Conservation (phyloP, 306 rosid genomes). For the Prunus kanzakura region DNA sequence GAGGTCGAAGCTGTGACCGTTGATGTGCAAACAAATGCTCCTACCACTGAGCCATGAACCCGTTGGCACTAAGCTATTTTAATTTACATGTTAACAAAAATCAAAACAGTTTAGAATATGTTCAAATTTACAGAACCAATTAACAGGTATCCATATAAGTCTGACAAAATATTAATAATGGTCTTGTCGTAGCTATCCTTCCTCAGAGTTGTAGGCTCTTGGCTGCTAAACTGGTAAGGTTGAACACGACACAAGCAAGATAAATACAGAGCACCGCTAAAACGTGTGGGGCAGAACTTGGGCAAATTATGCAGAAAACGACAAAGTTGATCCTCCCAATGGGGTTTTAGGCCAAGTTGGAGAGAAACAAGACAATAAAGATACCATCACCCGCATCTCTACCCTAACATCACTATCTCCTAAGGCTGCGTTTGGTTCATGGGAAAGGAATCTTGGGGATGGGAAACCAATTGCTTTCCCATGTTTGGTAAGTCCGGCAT, state of each 20-base stretch:
- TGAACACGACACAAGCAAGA: constrained; percentile 5
- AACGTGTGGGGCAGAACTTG: neutral
- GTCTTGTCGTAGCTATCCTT: neutral
- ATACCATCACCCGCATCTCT: constrained; percentile 2
- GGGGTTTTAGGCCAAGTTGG: constrained; percentile 3
- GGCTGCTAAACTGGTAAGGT: neutral
- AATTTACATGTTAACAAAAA: neutral
- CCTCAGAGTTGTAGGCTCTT: neutral
- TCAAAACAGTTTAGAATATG: neutral
- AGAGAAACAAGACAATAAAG: constrained; percentile 2
- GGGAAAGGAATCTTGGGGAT: too few species aligned
- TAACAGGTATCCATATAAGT: neutral
- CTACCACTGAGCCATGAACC: too few species aligned
- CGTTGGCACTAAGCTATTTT: too few species aligned
- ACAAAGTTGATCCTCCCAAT: constrained; percentile 12
- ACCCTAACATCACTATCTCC: constrained; percentile 7
- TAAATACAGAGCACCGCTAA: neutral
- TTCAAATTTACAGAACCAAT: neutral
- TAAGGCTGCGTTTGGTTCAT: too few species aligned
- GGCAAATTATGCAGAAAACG: neutral
- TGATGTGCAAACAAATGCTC: too few species aligned
- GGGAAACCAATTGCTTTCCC: too few species aligned
- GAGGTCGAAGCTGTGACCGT: too few species aligned
- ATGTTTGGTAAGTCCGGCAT: too few species aligned
- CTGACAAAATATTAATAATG: neutral